These are phyloP conservation scores for Berberis thunbergii DNA, from an alignment of 164 flowering plant genomes.

Conservation along the genomic window DNA sequence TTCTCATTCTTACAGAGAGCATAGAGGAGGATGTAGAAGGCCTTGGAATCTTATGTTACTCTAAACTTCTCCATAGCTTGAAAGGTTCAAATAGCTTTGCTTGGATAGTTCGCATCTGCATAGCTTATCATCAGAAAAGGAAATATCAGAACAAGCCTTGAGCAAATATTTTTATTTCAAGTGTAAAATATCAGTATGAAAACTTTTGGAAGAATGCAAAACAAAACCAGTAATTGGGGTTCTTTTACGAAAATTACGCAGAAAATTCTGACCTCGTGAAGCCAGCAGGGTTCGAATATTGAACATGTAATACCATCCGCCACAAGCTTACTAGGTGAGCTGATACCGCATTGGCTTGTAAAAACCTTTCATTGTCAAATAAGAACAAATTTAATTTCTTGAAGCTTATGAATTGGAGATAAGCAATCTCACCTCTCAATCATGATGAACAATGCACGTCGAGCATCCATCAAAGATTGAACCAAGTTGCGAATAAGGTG, in stretches of 20 bases:
- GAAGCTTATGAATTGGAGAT: not conserved
- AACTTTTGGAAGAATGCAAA: too few relatives aligned
- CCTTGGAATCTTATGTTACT: constrained; percentile 38
- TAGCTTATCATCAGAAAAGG: constrained; percentile 65
- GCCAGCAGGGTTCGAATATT: too few relatives aligned
- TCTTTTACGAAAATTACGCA: too few relatives aligned
- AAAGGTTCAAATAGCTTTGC: constrained; percentile 65
- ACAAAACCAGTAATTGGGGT: too few relatives aligned
- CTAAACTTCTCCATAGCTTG: constrained; percentile 67
- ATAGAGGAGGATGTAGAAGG: constrained; percentile 43
- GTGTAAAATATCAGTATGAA: too few relatives aligned
- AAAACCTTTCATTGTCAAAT: too few relatives aligned
- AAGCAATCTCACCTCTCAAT: constrained; percentile 55
- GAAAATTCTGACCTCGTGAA: too few relatives aligned
- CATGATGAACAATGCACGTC: constrained; percentile 51
- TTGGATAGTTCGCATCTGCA: constrained; percentile 58
- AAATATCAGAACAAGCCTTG: not conserved
- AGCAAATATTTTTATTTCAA: not conserved
- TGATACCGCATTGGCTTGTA: too few relatives aligned
- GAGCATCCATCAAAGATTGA: constrained; percentile 25
- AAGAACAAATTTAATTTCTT: not conserved
- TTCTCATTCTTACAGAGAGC: constrained; percentile 62
- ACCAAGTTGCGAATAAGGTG: constrained; percentile 47
- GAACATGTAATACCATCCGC: too few relatives aligned
- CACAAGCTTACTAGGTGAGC: too few relatives aligned